Base-by-base conservation (phyloP, 2,329 filamentous ascomycete genomes). In the Colletotrichum phormii region DNA sequence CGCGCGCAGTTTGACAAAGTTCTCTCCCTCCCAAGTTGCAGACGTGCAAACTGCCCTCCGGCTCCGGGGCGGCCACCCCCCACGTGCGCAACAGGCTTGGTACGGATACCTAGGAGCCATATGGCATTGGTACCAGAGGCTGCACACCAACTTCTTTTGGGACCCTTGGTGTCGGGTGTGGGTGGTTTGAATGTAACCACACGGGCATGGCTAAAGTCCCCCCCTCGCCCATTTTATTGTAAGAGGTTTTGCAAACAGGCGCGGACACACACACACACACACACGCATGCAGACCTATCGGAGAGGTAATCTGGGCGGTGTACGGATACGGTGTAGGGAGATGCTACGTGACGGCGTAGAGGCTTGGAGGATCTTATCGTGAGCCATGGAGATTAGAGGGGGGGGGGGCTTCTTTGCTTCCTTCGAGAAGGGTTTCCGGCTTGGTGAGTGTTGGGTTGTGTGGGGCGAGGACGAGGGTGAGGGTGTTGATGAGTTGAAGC, bases 71-170 rank as follows among this genome's bases (percentile, higher is more conserved):
- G 7, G 37, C 37, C 15, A 1, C 42, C 42, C 42, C 42, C 42
- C 42, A 49, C 42, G 42, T 18, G 18, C 42, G 18, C 42, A 11
- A 49, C 42, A 4, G 9, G 18, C 18, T 49, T 5, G 22, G 24
- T 9, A 29, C 6, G 24, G 15, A 13, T n/a, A 58, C 26, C 54
- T n/a, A 18, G 18, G 8, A n/a, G 37, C 35, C 37, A 42, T 42
- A 42, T 42, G 37, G 37, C 37, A 42, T 18, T n/a, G 18, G 55
- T 29, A 35, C 15, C 54, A 35, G 13, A 9, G 13, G 26, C 53
- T 29, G 53, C 24, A 58, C 55, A 58, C 55, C 55, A 58, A 58
- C 55, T 58, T 58, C 55, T 35, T 35, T 58, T 3, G 55, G 29
- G 55, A 35, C 53, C 53, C 49, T 18, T 55, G 58, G 22, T 22